Conservation (phyloP, 2,329 filamentous ascomycete genomes). For the Ophiocordyceps polyrhachis-furcata region DNA sequence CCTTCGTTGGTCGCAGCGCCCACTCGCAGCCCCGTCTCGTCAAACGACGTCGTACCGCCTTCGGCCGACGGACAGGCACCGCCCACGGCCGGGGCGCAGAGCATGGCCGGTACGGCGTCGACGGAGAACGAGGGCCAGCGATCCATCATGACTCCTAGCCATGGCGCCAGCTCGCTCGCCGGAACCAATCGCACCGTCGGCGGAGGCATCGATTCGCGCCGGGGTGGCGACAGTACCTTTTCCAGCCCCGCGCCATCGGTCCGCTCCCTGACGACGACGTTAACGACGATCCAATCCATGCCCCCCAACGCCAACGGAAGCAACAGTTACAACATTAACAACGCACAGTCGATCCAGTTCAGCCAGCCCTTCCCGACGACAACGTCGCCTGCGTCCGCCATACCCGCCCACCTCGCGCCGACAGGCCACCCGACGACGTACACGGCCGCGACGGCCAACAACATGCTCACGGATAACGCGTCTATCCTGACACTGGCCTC, state of each 20-base stretch:
- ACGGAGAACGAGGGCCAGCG: constrained; percentile 61
- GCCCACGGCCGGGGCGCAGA: constrained; percentile 47
- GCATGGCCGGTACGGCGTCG: constrained; percentile 61
- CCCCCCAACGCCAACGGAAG: constrained; percentile 32
- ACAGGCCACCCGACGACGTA: constrained; percentile 49
- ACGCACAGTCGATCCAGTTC: constrained; percentile 38
- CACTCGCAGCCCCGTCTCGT: constrained; percentile 35
- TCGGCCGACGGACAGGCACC: constrained; percentile 39
- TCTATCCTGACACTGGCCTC: constrained; percentile 73
- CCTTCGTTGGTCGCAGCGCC: constrained; percentile 37
- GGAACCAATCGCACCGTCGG: constrained; percentile 56
- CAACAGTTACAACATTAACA: constrained; percentile 16
- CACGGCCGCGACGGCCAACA: constrained; percentile 61
- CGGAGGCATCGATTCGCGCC: constrained; percentile 45
- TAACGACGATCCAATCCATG: constrained; percentile 70
- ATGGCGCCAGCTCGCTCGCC: constrained; percentile 44
- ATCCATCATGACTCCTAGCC: constrained; percentile 60
- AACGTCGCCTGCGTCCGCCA: constrained; percentile 47
- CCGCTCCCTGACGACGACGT: constrained; percentile 61
- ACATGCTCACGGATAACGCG: constrained; percentile 66
- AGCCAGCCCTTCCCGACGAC: constrained; percentile 43
- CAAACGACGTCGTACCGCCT: constrained; percentile 38
- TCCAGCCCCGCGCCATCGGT: constrained; percentile 69
- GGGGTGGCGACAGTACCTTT: constrained; percentile 60
- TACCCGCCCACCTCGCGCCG: constrained; percentile 50